These are phyloP conservation scores for Erythrophleum fordii DNA, from an alignment of 306 rosid species.

Conservation along the genomic window DNA sequence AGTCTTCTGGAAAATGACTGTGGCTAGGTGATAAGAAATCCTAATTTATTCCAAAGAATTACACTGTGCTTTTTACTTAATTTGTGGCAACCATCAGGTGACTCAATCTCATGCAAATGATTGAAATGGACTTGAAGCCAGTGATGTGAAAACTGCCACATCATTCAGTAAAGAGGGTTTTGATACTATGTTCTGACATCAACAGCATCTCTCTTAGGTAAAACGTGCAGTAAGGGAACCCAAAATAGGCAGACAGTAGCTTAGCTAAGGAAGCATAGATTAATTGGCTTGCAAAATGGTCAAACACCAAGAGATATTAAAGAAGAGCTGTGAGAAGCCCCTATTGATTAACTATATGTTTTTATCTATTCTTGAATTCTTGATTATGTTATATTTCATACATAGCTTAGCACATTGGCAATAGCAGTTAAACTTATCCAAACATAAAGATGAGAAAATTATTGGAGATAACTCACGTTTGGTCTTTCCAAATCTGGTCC, in stretches of 20 bases:
- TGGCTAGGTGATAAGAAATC: neutral
- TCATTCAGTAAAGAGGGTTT: neutral
- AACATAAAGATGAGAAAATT: conserved; percentile 15
- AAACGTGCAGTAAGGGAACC: neutral
- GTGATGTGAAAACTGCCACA: neutral
- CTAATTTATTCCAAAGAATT: neutral
- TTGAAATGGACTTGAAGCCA: neutral
- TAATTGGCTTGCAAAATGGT: neutral
- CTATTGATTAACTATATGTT: neutral
- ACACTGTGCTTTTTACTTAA: neutral
- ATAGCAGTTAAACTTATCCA: conserved; percentile 30
- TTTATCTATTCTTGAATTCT: neutral
- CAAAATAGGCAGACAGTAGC: neutral
- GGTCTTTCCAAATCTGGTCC: conserved; percentile 99
- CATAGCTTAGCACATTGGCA: conserved; percentile 16
- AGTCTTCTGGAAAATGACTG: neutral
- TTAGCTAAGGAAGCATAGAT: neutral
- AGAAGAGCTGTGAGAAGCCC: neutral
- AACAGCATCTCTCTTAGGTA: neutral
- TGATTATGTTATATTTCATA: conserved; percentile 20
- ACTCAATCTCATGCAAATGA: neutral
- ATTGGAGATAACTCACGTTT: conserved; percentile 76
- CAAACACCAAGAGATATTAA: neutral
- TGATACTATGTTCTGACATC: neutral
- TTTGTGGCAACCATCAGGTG: neutral